A percentile compares a stretch with the other conserved stretches of the same genome.
phyloP scores from a whole-genome alignment of 2,329 filamentous ascomycete genomes.

The Albifimbria verrucaria region DNA sequence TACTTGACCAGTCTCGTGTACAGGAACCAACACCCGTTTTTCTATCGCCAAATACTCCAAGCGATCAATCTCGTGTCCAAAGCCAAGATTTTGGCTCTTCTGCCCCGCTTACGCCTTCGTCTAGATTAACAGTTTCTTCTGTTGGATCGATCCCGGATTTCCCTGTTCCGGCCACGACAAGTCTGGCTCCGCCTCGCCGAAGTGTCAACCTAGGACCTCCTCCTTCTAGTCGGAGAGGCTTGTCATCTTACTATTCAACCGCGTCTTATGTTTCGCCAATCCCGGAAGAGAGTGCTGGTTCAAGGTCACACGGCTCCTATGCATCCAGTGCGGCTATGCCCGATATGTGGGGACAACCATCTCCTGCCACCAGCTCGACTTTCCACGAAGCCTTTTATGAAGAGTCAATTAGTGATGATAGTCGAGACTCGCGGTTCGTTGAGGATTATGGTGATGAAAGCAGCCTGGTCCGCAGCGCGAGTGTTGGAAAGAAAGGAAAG shows the following conservation, averaged over 20 bases:
- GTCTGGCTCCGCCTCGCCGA: conserved; percentile 33
- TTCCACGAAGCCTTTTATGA: conserved; percentile 49
- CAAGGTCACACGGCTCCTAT: conserved; percentile 59
- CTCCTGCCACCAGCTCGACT: conserved; percentile 41
- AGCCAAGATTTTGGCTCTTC: conserved; percentile 34
- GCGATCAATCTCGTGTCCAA: conserved; percentile 33
- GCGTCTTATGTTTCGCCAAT: conserved; percentile 71
- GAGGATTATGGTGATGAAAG: conserved; percentile 53
- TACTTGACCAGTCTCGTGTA: conserved; percentile 52
- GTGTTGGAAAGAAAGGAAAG: conserved; percentile 58
- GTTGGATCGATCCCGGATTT: conserved; percentile 59
- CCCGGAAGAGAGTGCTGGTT: conserved; percentile 63
- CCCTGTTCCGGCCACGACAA: conserved; percentile 36
- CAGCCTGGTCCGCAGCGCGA: conserved; percentile 58
- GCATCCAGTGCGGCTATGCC: conserved; percentile 73
- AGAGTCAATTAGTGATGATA: conserved; percentile 45
- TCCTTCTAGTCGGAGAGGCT: conserved; percentile 56
- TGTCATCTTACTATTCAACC: conserved; percentile 63
- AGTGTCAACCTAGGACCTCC: conserved; percentile 58
- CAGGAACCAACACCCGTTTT: conserved; percentile 56
- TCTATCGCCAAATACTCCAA: conserved; percentile 22
- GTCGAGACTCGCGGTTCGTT: conserved; percentile 30
- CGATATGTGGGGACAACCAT: conserved; percentile 57
- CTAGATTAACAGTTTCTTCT: conserved; percentile 50
- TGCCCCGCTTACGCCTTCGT: conserved; percentile 45